phyloP scores from a whole-genome alignment of 176 grass and related monocot species.

The Hsuehochloa calcarea region DNA sequence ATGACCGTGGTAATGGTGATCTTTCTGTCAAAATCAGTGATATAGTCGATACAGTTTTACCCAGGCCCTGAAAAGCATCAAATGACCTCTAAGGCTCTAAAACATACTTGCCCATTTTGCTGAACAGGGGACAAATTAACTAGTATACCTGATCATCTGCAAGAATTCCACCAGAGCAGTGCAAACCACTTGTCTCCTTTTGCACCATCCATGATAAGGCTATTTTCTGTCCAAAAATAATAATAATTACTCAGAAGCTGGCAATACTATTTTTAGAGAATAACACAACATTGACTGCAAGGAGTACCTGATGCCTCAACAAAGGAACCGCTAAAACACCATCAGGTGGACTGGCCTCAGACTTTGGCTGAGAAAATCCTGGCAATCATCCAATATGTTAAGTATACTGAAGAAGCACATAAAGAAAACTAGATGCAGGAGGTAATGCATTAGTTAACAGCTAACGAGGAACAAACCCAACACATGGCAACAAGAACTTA shows the following conservation, averaged over 20 bases:
- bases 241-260: slow-evolving; percentile 25
- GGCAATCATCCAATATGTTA: slow-evolving; percentile 42
- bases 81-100: slow-evolving; percentile 30
- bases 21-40: slow-evolving; percentile 92
- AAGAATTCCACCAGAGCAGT: slow-evolving; percentile 95
- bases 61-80: slow-evolving; percentile 69
- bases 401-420: slow-evolving; percentile 29
- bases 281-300: neutral
- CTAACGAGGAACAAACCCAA: neutral
- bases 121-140: neutral
- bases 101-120: slow-evolving; percentile 18
- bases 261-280: slow-evolving; percentile 7
- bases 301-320: slow-evolving; percentile 86
- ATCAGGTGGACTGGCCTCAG: slow-evolving; percentile 83
- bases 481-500: neutral
- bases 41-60: slow-evolving; percentile 96
- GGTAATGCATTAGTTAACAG: neutral
- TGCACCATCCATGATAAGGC: slow-evolving; percentile 98
- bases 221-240: slow-evolving; percentile 66
- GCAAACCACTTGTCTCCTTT: slow-evolving; percentile 67
- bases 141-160: slow-evolving; percentile 95
- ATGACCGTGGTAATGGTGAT: slow-evolving; percentile 48
- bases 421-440: slow-evolving; percentile 22
- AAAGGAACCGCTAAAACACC: slow-evolving; percentile 82
- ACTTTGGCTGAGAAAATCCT: slow-evolving; percentile 85